phyloP scores from a whole-genome alignment of 1,284 basidiomycete genomes.

The Retiboletus fuscus region DNA sequence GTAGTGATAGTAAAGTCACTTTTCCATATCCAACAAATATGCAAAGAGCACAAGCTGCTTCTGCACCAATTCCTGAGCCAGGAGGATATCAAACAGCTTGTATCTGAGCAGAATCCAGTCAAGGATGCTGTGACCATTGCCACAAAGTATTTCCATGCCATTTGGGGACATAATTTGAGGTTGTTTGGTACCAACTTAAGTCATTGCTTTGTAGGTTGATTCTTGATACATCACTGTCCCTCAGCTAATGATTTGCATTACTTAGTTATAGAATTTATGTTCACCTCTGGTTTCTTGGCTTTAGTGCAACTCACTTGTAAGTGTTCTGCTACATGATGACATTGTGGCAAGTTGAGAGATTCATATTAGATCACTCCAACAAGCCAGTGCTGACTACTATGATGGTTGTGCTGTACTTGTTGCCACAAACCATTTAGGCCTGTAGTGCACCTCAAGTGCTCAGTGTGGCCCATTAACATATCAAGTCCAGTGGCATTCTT shows the following conservation, averaged over 20 bases:
- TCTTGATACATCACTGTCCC: background rate
- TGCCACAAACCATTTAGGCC: too few species aligned
- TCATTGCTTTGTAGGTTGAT: background rate
- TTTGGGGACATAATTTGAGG: background rate
- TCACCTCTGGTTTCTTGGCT: background rate
- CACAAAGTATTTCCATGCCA: background rate
- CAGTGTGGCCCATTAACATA: too few species aligned
- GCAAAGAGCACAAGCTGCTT: slow-evolving; percentile 1
- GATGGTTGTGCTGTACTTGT: too few species aligned
- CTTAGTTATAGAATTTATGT: background rate
- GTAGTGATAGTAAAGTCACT: slow-evolving; percentile 1
- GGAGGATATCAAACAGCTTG: background rate
- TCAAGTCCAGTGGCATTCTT: too few species aligned
- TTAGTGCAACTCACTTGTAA: background rate
- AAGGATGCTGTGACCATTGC: background rate
- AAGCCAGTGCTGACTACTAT: too few species aligned
- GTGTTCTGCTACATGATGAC: too few species aligned
- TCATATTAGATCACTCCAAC: too few species aligned
- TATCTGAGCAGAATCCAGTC: background rate
- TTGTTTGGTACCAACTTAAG: background rate
- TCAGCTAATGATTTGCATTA: background rate
- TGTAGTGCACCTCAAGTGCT: too few species aligned
- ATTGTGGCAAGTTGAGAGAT: too few species aligned
- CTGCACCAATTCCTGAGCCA: background rate
- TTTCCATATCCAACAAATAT: background rate